Evolutionary conservation across 2,329 filamentous ascomycete genomes (phyloP), one percentile per base, ranked within the genome.

Genomic region (Trichoderma koningii): DNA sequence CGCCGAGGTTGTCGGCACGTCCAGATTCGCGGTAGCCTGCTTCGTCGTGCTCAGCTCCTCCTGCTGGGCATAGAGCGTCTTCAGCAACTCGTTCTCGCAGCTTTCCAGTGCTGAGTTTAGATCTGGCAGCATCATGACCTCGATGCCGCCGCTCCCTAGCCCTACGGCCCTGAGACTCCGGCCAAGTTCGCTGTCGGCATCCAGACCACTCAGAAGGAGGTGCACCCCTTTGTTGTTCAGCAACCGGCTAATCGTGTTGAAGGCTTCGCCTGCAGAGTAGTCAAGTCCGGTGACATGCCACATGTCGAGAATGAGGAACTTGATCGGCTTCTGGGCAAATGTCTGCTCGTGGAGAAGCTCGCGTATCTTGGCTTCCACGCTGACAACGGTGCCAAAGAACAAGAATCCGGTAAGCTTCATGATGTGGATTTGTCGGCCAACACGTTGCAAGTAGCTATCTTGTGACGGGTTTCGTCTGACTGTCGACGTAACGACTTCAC

Each of bases 361-460:
- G 23, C 93, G 87, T 67, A 98, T 93, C 68, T 90, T 90, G 68
- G 92, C 90, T 76, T 99, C 95, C 0, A 99, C 94, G 55, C 92
- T 92, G 61, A 97, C 94, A 69, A 99, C 97, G 3, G 93, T 98
- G 17, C 95, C 95, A 70, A 99, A 99, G 81, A 99, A 99, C n/a
- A 99, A 85, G 73, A 94, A 98, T 0, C 95, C 94, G 0, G 91
- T 89, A 17, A 99, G 84, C 76, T 98, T 98, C 72, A 96, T 90
- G 56, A 98, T 88, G 66, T 91, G 90, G 41, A 96, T 95, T 74
- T 99, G 95, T 38, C 87, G 85, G 3, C 94, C 93, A 17, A 95
- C 93, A 69, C 94, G 85, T 67, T 89, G 88, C 4, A 99, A 81
- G 73, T 95, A 99, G 66, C 90, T 87, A 66, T 93, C 89, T 71